Evolutionary conservation across 768 basidiomycete genomes (phyloP), one percentile per base, ranked within the genome.

Genomic region (Mycena galopus): DNA sequence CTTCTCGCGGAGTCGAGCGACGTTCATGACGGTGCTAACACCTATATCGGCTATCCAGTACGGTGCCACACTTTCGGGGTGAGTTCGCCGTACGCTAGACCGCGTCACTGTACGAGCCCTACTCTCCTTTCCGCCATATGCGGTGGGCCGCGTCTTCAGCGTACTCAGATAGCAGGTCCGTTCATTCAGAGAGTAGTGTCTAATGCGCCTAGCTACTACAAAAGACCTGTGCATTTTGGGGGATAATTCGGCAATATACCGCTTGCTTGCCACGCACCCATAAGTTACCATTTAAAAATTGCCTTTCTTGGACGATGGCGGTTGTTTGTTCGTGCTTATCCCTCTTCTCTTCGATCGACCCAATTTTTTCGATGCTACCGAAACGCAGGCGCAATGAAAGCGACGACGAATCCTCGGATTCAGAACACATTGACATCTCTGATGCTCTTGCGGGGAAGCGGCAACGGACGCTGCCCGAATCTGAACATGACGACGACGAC

Each of bases 341-440:
- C 29, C n/a, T 5, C 3, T 29, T n/a, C 27, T n/a, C 35, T 47
- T 23, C 27, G 47, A 27, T 2, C 29, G 23, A 10, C 21, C 12
- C 25, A 66, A 23, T 55, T 23, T 60, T 65, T 56, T 56, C n/a
- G 17, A 75, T 75, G 70, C 23, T 61, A 17, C 32, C 73, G 16
- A 75, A 75, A 69, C 74, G 74, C 53, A 61, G 71, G 25, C 70
- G 71, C 33, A 47, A 32, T 17, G 74, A 75, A 12, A 68, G 59
- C 47, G 70, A 72, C 29, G 65, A 58, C 33, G 76, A 66, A 5
- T 72, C 59, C 17, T 68, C 69, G 25, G 81, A 80, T 5, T 83
- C 85, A 50, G 80, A 82, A 42, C 87, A 89, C 53, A 75, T 92
- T 32, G 93, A 93, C 77, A 93, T 94, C 29, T 93, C 90, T 62